phyloP scores from a whole-genome alignment of 2,329 filamentous ascomycete genomes.

The Aspergillus vadensis region DNA sequence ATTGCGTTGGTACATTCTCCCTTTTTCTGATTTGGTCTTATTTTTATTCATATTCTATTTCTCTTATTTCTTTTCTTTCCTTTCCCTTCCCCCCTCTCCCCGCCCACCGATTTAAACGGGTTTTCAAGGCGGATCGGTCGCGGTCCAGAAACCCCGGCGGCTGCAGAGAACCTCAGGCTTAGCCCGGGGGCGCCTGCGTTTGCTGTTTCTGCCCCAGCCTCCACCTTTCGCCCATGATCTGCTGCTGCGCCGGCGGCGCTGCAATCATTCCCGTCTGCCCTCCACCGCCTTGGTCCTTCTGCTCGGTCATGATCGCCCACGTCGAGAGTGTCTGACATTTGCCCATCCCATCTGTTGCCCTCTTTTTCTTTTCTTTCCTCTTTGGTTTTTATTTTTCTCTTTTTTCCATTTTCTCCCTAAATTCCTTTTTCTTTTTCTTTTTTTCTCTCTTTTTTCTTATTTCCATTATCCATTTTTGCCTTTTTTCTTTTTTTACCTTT shows the following conservation, averaged over 20 bases:
- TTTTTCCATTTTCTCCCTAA: slow-evolving; percentile 27
- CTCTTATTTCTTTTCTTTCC: slow-evolving; percentile 9
- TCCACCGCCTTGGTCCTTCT: slow-evolving; percentile 19
- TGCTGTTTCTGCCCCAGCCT: slow-evolving; percentile 28
- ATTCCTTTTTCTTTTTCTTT: slow-evolving; percentile 9
- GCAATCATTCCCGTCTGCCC: slow-evolving; percentile 16
- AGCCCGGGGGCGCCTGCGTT: slow-evolving; percentile 22
- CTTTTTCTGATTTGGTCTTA: neutral
- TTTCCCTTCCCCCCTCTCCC: slow-evolving; percentile 10
- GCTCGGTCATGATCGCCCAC: slow-evolving; percentile 22
- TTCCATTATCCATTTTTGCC: neutral
- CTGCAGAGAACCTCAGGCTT: slow-evolving; percentile 21
- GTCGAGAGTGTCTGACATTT: slow-evolving; percentile 24
- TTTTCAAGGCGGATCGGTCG: slow-evolving; percentile 10
- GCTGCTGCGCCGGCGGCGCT: slow-evolving; percentile 19
- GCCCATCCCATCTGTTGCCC: slow-evolving; percentile 31
- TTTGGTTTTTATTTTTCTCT: slow-evolving; percentile 26
- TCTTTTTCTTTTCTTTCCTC: slow-evolving; percentile 12
- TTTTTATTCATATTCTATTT: neutral
- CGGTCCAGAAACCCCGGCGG: slow-evolving; percentile 18
- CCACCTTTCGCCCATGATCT: slow-evolving; percentile 32
- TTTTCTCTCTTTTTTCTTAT: neutral
- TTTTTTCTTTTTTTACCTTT: slow-evolving; percentile 6
- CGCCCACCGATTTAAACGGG: slow-evolving; percentile 14
- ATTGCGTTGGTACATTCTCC: slow-evolving; percentile 4